phyloP scores from a whole-genome alignment of 2,329 filamentous ascomycete genomes.

The Apiospora kogelbergensis region DNA sequence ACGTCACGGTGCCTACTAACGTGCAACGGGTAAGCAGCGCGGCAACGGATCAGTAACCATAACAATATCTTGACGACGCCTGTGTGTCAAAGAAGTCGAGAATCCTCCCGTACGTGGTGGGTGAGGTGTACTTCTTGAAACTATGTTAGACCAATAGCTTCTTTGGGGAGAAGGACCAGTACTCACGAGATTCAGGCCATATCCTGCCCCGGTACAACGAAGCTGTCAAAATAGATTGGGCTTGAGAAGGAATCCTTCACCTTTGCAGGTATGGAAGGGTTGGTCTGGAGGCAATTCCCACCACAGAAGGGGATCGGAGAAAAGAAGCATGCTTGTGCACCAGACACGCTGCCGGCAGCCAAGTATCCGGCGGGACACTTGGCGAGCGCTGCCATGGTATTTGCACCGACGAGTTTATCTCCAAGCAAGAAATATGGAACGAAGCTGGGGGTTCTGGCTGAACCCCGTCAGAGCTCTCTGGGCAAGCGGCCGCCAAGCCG shows the following conservation, averaged over 20 bases:
- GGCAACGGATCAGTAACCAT: neutral
- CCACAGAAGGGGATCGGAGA: conserved; percentile 58
- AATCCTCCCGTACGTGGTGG: conserved; percentile 34
- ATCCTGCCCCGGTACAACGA: conserved; percentile 53
- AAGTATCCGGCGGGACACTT: conserved; percentile 52
- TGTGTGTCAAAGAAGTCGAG: conserved; percentile 34
- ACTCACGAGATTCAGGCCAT: conserved; percentile 47
- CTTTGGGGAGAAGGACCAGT: neutral
- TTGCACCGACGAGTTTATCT: conserved; percentile 47
- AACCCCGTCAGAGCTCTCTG: conserved; percentile 59
- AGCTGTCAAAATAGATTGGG: conserved; percentile 49
- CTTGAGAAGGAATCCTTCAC: conserved; percentile 43
- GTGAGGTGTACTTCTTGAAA: conserved; percentile 27
- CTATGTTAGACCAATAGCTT: neutral
- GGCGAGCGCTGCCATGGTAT: conserved; percentile 26
- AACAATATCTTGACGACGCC: neutral
- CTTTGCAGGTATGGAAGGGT: conserved; percentile 40
- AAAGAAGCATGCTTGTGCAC: conserved; percentile 53
- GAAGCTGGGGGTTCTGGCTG: conserved; percentile 46
- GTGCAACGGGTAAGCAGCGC: neutral
- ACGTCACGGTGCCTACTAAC: neutral
- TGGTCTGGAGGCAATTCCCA: conserved; percentile 52
- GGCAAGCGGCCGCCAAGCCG: conserved; percentile 33
- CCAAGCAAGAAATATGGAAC: conserved; percentile 42
- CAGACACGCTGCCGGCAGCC: conserved; percentile 41